phyloP scores from a whole-genome alignment of 305 asterid species.

The Coffea humblotiana region DNA sequence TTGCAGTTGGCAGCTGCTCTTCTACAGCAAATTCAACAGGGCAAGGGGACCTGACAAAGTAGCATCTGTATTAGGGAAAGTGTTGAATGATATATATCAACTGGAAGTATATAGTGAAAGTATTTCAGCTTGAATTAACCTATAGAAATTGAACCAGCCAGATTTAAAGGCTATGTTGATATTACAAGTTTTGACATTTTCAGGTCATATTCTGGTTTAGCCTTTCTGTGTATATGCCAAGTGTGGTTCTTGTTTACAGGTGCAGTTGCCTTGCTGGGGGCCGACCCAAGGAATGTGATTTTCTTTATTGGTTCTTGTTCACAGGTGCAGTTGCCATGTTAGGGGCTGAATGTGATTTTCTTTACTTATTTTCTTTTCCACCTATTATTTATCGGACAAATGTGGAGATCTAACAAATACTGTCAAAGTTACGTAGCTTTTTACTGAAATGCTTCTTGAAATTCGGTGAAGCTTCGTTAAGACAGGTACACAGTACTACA shows the following conservation, averaged over 20 bases:
- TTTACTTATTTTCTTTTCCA: neutral
- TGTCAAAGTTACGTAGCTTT: no score
- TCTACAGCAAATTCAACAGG: conserved; percentile 92
- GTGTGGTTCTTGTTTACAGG: neutral
- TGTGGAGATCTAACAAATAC: no score
- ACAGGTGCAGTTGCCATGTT: neutral
- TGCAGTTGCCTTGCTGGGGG: neutral
- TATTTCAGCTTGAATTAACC: neutral
- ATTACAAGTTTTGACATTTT: neutral
- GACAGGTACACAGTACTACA: no score
- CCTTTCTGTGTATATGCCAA: neutral
- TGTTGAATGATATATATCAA: neutral
- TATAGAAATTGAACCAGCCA: neutral
- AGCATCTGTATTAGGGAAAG: neutral
- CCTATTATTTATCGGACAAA: no score
- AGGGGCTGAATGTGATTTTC: neutral
- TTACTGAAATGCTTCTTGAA: neutral
- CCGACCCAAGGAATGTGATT: neutral
- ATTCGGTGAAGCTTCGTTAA: no score
- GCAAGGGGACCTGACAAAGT: conserved; percentile 51
- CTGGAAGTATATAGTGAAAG: neutral
- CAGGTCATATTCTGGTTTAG: neutral
- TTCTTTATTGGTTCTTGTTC: neutral
- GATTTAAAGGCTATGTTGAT: neutral
- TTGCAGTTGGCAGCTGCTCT: conserved; percentile 89